Conservation (phyloP, 371 early-diverging fungal genomes). For the Mortierella sp. region DNA sequence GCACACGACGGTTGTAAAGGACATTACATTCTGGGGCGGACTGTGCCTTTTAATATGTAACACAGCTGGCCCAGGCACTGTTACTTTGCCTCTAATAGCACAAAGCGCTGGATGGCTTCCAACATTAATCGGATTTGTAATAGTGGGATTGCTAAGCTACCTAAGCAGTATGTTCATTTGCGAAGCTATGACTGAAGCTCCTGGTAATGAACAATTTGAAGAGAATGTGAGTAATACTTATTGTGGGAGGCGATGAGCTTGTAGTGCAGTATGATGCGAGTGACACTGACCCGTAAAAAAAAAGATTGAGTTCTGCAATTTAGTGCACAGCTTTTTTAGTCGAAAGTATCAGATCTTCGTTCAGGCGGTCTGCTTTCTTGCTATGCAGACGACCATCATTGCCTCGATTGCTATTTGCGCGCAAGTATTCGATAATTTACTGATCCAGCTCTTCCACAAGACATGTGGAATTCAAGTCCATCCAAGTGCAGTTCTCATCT, state of each 20-base stretch:
- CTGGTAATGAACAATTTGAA: constrained; percentile 82
- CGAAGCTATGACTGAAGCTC: constrained; percentile 83
- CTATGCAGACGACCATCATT: constrained; percentile 71
- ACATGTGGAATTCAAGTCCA: constrained; percentile 58
- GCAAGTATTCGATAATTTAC: constrained; percentile 65
- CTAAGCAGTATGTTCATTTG: constrained; percentile 77
- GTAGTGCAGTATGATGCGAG: not conserved
- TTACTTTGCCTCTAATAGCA: constrained; percentile 47
- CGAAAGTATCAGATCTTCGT: constrained; percentile 65
- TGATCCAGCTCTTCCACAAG: constrained; percentile 52
- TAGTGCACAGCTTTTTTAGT: constrained; percentile 67
- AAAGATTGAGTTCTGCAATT: constrained; percentile 69
- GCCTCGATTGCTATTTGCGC: constrained; percentile 71
- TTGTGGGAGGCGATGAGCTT: not conserved
- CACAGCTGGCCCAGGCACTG: constrained; percentile 58
- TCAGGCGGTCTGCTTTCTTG: constrained; percentile 65
- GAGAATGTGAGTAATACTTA: constrained; percentile 40
- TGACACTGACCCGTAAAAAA: not conserved
- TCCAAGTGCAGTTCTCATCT: constrained; percentile 44
- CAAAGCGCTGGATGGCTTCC: constrained; percentile 57
- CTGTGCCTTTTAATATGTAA: constrained; percentile 55
- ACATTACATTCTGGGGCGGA: constrained; percentile 58
- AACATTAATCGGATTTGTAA: constrained; percentile 61
- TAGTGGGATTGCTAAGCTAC: constrained; percentile 62
- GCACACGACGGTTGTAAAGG: constrained; percentile 26